Percentiles rank a stretch among this genome's conserved stretches.
Evolutionary conservation across 176 grass and related monocot species (phyloP).

Genomic region (Miscanthus lutarioriparius): DNA sequence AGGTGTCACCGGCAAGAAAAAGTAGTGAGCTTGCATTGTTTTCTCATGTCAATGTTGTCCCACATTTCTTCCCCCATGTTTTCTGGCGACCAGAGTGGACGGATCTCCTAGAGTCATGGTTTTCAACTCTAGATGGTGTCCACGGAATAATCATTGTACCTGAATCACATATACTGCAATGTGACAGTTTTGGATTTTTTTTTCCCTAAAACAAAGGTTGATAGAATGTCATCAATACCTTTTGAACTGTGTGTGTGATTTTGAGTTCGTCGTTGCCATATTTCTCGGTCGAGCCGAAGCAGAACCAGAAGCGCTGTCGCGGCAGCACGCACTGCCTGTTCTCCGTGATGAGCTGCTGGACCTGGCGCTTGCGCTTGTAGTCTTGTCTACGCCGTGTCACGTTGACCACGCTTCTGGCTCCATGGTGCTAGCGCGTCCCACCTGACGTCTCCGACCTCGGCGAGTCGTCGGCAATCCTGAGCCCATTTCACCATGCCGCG

Average conservation of each 20-base stretch:
- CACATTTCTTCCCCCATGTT: slow-evolving; percentile 20
- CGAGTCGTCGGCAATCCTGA: too few species aligned
- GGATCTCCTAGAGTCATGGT: not conserved
- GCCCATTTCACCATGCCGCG: too few species aligned
- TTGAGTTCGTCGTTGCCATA: not conserved
- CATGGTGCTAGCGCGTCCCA: not conserved
- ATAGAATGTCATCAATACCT: not conserved
- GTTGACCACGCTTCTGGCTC: not conserved
- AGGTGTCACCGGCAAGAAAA: slow-evolving; percentile 74
- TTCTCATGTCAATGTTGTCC: not conserved
- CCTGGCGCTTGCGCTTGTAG: not conserved
- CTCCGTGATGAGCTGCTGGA: not conserved
- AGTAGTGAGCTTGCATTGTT: slow-evolving; percentile 24
- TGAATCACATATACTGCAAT: slow-evolving; percentile 26
- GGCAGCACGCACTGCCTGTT: not conserved
- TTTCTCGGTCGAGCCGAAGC: not conserved
- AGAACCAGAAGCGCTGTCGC: not conserved
- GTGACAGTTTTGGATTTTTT: not conserved
- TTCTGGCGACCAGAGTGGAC: slow-evolving; percentile 4
- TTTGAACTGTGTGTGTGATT: not conserved
- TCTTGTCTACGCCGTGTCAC: not conserved
- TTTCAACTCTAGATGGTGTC: slow-evolving; percentile 3
- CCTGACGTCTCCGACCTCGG: too few species aligned
- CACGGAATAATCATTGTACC: slow-evolving; percentile 46
- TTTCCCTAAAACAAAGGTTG: not conserved